Percentiles rank a stretch among this genome's conserved stretches.
Evolutionary conservation across 805 yeast species (phyloP).

Genomic region (Barnettozyma pratensis): DNA sequence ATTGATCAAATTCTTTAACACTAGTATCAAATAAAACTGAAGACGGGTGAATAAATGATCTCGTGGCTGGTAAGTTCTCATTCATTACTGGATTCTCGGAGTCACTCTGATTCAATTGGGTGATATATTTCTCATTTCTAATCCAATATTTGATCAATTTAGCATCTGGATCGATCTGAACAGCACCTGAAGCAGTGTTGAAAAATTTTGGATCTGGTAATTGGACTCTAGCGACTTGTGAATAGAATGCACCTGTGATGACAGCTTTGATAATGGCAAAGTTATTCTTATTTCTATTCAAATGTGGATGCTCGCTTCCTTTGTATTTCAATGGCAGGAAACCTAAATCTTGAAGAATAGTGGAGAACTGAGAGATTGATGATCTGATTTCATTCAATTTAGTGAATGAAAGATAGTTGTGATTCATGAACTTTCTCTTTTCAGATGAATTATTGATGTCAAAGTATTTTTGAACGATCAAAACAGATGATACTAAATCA

Average conservation of each 20-base stretch:
- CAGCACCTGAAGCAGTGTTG: constrained; percentile 68
- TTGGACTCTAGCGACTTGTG: constrained; percentile 76
- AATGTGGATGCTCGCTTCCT: constrained; percentile 18
- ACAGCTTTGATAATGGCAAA: constrained; percentile 55
- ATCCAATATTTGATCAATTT: constrained; percentile 67
- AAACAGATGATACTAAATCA: constrained; percentile 64
- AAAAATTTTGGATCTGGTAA: constrained; percentile 75
- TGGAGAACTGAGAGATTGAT: constrained; percentile 61
- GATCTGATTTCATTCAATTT: constrained; percentile 69
- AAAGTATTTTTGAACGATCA: constrained; percentile 53
- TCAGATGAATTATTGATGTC: constrained; percentile 20
- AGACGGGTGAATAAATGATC: constrained; percentile 86
- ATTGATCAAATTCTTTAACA: constrained; percentile 23
- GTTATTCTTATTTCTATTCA: constrained; percentile 51
- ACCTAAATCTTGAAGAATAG: constrained; percentile 72
- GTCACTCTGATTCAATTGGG: constrained; percentile 5
- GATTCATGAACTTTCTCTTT: constrained; percentile 43
- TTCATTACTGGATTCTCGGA: constrained; percentile 14
- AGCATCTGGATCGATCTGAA: constrained; percentile 84
- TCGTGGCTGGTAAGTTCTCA: constrained; percentile 45
- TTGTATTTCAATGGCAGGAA: constrained; percentile 57
- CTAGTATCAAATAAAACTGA: constrained; percentile 61
- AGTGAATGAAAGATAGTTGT: constrained; percentile 55
- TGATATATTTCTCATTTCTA: constrained; percentile 49
- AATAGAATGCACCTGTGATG: constrained; percentile 76